These are phyloP conservation scores for Purpureocillium takamizusanense DNA, from an alignment of 2,329 filamentous ascomycete species.

Conservation along the genomic window DNA sequence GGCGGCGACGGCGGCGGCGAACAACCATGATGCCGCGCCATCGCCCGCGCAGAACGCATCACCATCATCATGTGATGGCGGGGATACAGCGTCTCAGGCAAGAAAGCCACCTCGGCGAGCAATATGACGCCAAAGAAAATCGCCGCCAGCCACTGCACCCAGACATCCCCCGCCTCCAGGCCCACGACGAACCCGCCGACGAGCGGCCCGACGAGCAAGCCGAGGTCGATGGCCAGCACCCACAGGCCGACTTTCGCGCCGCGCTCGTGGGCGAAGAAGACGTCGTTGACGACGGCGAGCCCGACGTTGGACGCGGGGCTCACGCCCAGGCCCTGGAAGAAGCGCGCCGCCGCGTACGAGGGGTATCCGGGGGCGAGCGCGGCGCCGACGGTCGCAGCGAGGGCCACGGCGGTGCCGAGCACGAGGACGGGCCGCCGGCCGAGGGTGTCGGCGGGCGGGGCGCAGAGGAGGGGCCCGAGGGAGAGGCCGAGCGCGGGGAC, in stretches of 20 bases:
- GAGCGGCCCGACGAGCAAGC: constrained; percentile 24
- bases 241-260: constrained; percentile 47
- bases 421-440: constrained; percentile 22
- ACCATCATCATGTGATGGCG: constrained; percentile 35
- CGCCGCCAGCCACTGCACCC: constrained; percentile 46
- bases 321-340: constrained; percentile 49
- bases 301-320: constrained; percentile 45
- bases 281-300: constrained; percentile 42
- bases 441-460: constrained; percentile 38
- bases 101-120: constrained; percentile 34
- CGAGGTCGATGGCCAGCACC: constrained; percentile 46
- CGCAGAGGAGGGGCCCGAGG: constrained; percentile 40
- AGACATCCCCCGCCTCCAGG: constrained; percentile 34
- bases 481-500: constrained; percentile 40
- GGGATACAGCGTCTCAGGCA: constrained; percentile 49
- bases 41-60: constrained; percentile 9
- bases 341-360: constrained; percentile 47
- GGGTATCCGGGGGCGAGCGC: constrained; percentile 26
- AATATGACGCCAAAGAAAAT: constrained; percentile 41
- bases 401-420: constrained; percentile 17
- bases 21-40: no score
- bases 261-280: constrained; percentile 41
- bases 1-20: no score
- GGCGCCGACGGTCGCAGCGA: constrained; percentile 22
- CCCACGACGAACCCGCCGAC: constrained; percentile 39